These are phyloP conservation scores for Pinus taeda DNA, from an alignment of 75 land plant species.

Conservation along the genomic window DNA sequence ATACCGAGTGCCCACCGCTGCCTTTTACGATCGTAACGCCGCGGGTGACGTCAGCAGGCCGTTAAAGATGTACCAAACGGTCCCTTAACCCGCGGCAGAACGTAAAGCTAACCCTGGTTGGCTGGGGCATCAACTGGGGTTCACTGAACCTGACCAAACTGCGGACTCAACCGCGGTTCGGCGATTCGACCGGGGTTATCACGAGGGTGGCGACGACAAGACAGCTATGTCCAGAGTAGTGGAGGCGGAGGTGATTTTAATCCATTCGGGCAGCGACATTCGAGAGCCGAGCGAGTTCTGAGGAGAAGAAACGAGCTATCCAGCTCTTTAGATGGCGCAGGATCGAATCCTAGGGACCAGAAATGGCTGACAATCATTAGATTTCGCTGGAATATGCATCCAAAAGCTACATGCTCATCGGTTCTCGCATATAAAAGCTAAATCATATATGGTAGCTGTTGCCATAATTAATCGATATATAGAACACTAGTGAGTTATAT, in stretches of 20 bases:
- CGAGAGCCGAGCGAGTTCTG: too few relatives aligned
- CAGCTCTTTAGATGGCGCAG: neutral
- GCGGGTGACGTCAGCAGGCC: slow-evolving; percentile 8
- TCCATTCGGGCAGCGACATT: neutral
- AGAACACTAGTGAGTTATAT: too few relatives aligned
- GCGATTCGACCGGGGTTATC: neutral
- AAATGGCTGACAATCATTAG: neutral
- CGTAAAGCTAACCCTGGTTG: neutral
- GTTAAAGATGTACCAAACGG: slow-evolving; percentile 6
- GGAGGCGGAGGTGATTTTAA: neutral
- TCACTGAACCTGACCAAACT: neutral
- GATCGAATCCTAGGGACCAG: neutral
- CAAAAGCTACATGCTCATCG: too few relatives aligned
- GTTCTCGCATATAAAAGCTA: too few relatives aligned
- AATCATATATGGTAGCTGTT: too few relatives aligned
- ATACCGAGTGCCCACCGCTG: neutral
- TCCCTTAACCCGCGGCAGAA: slow-evolving; percentile 9
- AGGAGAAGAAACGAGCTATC: neutral
- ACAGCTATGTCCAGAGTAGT: neutral
- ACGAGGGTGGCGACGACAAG: slow-evolving; percentile 8
- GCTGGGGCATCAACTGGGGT: too few relatives aligned
- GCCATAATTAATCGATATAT: too few relatives aligned
- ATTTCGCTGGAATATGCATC: too few relatives aligned
- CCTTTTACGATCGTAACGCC: slow-evolving; percentile 2
- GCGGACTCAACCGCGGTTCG: neutral